phyloP scores from a whole-genome alignment of 176 grass and related monocot genomes.

The Cocos nucifera region DNA sequence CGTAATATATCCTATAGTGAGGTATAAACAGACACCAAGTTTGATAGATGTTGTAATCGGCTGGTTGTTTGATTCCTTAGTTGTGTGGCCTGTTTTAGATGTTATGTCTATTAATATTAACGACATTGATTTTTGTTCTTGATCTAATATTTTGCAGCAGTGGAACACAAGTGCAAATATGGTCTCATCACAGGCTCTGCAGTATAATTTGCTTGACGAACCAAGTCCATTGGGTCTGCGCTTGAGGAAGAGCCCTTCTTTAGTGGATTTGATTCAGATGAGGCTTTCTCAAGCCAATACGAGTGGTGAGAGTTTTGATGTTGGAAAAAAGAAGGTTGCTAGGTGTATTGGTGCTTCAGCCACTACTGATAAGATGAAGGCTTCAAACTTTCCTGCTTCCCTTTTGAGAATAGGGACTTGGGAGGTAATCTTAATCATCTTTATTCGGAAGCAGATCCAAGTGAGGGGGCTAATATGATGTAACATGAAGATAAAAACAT shows the following conservation, averaged over 20 bases:
- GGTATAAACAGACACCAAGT: too few species aligned
- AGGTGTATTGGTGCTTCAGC: neutral
- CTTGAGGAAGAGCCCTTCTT: slow-evolving; percentile 73
- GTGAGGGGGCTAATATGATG: too few species aligned
- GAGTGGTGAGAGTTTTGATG: neutral
- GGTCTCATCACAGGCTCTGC: slow-evolving; percentile 16
- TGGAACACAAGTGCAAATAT: slow-evolving; percentile 13
- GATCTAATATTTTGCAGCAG: slow-evolving; percentile 22
- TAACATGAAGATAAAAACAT: too few species aligned
- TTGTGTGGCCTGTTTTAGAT: too few species aligned
- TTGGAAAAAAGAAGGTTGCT: slow-evolving; percentile 3
- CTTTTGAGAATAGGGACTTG: slow-evolving; percentile 61
- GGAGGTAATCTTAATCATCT: slow-evolving; percentile 34
- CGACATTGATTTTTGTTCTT: neutral
- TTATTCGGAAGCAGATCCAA: too few species aligned
- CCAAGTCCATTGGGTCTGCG: slow-evolving; percentile 65
- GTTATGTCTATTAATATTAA: too few species aligned
- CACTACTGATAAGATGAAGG: slow-evolving; percentile 59
- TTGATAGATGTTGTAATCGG: too few species aligned
- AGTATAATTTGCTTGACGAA: slow-evolving; percentile 40
- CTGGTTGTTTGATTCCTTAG: too few species aligned
- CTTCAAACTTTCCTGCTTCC: slow-evolving; percentile 67
- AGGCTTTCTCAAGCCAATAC: slow-evolving; percentile 42
- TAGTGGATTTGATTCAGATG: slow-evolving; percentile 80
- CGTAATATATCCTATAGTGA: too few species aligned